Evolutionary conservation across 371 early-diverging fungal genomes (phyloP).

Genomic region (Mucor sp.): DNA sequence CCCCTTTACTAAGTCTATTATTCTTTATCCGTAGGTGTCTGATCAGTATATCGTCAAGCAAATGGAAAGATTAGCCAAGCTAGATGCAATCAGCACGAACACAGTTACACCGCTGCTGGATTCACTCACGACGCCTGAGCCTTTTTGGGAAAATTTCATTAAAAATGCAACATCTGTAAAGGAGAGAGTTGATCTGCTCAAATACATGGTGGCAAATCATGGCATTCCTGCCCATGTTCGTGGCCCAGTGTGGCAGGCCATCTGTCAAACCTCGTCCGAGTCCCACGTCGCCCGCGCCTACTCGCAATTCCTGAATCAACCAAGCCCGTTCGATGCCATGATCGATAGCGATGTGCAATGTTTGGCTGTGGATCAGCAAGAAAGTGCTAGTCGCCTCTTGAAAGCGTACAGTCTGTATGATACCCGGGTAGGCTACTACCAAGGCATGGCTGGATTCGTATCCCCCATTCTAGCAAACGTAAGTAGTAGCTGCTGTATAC

Average conservation of each 20-base stretch:
- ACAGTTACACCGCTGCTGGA: conserved; percentile 5
- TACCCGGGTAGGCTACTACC: conserved; percentile 90
- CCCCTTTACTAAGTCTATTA: background rate
- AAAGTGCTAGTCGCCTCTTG: conserved; percentile 73
- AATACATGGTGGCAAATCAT: background rate
- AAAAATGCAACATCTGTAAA: background rate
- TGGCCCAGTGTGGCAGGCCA: conserved; percentile 38
- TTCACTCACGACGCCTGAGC: background rate
- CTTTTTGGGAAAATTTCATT: conserved; percentile 7
- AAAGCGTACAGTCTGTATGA: conserved; percentile 92
- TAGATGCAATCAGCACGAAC: background rate
- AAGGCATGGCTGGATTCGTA: conserved; percentile 85
- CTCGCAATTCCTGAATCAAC: conserved; percentile 33
- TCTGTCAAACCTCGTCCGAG: background rate
- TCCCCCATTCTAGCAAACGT: conserved; percentile 82
- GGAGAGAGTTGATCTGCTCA: background rate
- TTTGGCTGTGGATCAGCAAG: conserved; percentile 56
- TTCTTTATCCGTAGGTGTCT: background rate
- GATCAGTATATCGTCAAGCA: conserved; percentile 3
- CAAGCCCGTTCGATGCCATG: conserved; percentile 61
- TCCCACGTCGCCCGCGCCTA: background rate
- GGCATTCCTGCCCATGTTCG: conserved; percentile 81
- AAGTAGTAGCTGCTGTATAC: conserved; percentile 19
- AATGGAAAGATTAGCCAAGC: background rate
- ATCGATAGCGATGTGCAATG: conserved; percentile 80